Percentiles rank a stretch among this genome's conserved stretches.
Evolutionary conservation across 2,329 filamentous ascomycete genomes (phyloP).

Genomic region (Cryphonectria nitschkei): DNA sequence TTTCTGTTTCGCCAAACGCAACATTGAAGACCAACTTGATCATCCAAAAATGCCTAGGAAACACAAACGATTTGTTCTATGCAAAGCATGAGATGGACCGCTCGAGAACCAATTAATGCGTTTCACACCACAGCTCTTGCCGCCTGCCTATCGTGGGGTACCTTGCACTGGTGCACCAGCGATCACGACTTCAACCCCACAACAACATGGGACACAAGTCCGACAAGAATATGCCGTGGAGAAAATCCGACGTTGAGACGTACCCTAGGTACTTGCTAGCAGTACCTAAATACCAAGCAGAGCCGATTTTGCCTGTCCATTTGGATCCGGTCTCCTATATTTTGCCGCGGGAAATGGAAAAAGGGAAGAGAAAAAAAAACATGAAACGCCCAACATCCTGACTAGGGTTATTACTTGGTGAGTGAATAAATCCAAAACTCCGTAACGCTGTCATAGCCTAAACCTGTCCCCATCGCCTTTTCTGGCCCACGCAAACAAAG

Average conservation of each 20-base stretch:
- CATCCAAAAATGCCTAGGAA: conserved; percentile 12
- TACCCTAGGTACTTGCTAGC: not conserved
- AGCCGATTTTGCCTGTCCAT: not conserved
- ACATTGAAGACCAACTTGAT: conserved; percentile 1
- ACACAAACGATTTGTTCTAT: not conserved
- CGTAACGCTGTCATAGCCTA: conserved; percentile 16
- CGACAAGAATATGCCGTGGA: not conserved
- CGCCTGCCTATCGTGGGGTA: not conserved
- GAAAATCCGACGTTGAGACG: not conserved
- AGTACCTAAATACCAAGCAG: not conserved
- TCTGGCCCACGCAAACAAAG: conserved; percentile 5
- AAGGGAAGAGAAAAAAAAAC: not conserved
- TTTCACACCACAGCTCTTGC: not conserved
- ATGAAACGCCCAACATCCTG: conserved; percentile 27
- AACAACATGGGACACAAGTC: not conserved
- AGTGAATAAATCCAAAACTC: conserved; percentile 22
- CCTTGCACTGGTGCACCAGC: not conserved
- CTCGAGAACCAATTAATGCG: not conserved
- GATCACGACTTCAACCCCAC: not conserved
- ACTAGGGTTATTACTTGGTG: conserved; percentile 18
- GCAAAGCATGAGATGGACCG: not conserved
- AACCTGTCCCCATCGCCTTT: conserved; percentile 11
- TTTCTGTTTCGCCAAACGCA: conserved; percentile 15
- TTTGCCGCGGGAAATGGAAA: not conserved
- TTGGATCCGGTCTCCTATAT: not conserved